Conservation (phyloP, 2,329 filamentous ascomycete species). For the Capronia americana region DNA sequence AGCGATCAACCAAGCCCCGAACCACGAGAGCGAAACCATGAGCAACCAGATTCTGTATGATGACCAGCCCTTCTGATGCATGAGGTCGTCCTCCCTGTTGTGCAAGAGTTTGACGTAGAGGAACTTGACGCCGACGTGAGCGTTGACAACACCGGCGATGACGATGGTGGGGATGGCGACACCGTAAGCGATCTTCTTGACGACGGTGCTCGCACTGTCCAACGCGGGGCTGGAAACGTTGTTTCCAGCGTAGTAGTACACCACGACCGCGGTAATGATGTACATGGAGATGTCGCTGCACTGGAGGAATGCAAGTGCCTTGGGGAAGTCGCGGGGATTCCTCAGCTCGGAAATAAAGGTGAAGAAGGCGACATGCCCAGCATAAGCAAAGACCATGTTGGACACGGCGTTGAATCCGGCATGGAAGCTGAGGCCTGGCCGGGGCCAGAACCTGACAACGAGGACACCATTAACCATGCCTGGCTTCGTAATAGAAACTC, state of each 20-base stretch:
- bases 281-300: conserved; percentile 67
- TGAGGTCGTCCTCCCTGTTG: conserved; percentile 55
- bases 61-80: conserved; percentile 57
- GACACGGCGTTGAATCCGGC: conserved; percentile 66
- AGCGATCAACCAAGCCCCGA: conserved; percentile 70
- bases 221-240: conserved; percentile 70
- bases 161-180: conserved; percentile 74
- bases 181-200: conserved; percentile 71
- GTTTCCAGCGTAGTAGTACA: conserved; percentile 70
- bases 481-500: conserved; percentile 61
- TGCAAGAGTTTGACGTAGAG: conserved; percentile 69
- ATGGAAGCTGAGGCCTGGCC: conserved; percentile 55
- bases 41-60: conserved; percentile 65
- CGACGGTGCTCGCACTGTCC: conserved; percentile 62
- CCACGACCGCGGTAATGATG: conserved; percentile 68
- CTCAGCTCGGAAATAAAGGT: conserved; percentile 69
- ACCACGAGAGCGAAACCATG: conserved; percentile 64
- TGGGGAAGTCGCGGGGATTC: conserved; percentile 65
- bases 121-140: conserved; percentile 70
- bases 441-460: conserved; percentile 61
- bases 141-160: conserved; percentile 74
- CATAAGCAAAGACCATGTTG: conserved; percentile 76
- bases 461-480: conserved; percentile 69
- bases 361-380: conserved; percentile 70
- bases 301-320: conserved; percentile 68